These are phyloP conservation scores for Globisporangium nunn DNA, from an alignment of 352 stramenopile genomes.

Conservation along the genomic window DNA sequence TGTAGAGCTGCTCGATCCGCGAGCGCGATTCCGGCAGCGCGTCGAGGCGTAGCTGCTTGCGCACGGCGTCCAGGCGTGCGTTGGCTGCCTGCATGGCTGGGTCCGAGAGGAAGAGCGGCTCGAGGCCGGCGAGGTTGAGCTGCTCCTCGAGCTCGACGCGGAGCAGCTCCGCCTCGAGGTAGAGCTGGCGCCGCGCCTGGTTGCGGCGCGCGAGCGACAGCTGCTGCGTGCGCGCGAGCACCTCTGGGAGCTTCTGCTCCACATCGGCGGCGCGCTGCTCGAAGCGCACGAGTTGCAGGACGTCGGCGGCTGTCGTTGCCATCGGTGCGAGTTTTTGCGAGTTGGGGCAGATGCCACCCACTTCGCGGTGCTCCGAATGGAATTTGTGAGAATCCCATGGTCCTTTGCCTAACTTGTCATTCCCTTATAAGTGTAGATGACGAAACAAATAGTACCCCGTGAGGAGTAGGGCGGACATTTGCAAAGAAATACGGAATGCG, in stretches of 20 bases:
- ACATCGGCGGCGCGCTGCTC: conserved; percentile 46
- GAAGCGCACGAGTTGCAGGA: conserved; percentile 54
- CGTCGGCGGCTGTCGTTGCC: conserved; percentile 34
- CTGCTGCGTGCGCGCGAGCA: conserved; percentile 28
- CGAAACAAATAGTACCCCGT: no score
- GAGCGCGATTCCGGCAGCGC: conserved; percentile 33
- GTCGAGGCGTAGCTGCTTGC: conserved; percentile 58
- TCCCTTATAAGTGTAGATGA: no score
- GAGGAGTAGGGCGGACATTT: no score
- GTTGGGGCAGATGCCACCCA: no score
- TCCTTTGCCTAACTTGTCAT: no score
- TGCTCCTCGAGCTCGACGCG: conserved; percentile 75
- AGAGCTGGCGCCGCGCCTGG: conserved; percentile 56
- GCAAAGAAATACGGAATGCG: no score
- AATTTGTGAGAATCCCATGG: no score
- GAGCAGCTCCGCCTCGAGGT: conserved; percentile 64
- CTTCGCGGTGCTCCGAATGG: no score
- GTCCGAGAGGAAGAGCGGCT: conserved; percentile 43
- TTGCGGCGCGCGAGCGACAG: conserved; percentile 65
- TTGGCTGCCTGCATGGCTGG: conserved; percentile 43
- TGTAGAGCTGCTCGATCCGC: conserved; percentile 51
- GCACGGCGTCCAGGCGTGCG: conserved; percentile 50
- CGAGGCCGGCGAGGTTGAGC: conserved; percentile 58
- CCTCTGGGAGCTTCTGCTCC: conserved; percentile 33
- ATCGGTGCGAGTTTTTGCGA: neutral